phyloP scores from a whole-genome alignment of 495 filamentous ascomycete genomes.

The Lindgomyces ingoldianus region DNA sequence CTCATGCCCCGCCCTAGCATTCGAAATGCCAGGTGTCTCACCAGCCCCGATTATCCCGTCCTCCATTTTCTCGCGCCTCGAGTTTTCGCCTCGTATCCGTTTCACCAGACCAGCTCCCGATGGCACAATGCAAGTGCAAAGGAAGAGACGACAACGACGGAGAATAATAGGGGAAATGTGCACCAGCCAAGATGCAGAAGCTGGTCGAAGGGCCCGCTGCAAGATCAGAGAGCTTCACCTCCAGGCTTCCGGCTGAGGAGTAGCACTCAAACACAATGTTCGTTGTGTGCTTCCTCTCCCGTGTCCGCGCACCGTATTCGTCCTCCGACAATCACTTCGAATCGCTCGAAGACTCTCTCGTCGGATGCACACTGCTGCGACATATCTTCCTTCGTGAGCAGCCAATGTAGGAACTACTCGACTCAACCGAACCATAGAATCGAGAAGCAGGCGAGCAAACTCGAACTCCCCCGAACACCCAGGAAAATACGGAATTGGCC shows the following conservation, averaged over 20 bases:
- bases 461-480: too few relatives aligned
- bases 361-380: neutral
- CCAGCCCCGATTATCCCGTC: conserved; percentile 31
- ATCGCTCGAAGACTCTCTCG: neutral
- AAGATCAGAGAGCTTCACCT: too few relatives aligned
- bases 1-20: conserved; percentile 30
- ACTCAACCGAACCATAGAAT: neutral
- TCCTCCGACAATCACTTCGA: neutral
- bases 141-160: neutral
- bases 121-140: conserved; percentile 2
- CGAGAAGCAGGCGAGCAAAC: too few relatives aligned
- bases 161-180: too few relatives aligned
- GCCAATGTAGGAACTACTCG: neutral
- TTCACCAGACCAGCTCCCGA: conserved; percentile 7
- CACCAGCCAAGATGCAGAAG: too few relatives aligned
- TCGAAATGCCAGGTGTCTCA: conserved; percentile 30
- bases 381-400: neutral
- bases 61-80: conserved; percentile 42
- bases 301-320: too few relatives aligned
- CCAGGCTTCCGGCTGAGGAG: too few relatives aligned
- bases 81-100: conserved; percentile 23
- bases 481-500: too few relatives aligned
- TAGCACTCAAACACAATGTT: too few relatives aligned
- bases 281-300: too few relatives aligned
- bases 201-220: too few relatives aligned